Evolutionary conservation across 140 eudicot genomes (phyloP).

Genomic region (Ambrosia hybrid): DNA sequence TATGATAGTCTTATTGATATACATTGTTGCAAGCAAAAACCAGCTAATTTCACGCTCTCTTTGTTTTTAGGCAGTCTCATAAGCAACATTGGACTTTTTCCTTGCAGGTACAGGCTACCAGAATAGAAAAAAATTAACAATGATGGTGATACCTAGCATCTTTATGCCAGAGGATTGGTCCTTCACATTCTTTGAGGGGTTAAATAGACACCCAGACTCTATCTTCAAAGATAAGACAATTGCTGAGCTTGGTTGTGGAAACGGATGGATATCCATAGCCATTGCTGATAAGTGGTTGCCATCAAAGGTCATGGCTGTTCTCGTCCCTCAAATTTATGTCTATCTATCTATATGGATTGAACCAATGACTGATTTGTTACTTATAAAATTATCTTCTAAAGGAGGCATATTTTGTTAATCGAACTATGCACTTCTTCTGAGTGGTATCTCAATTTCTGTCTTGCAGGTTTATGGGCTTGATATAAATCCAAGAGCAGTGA

Average conservation of each 20-base stretch:
- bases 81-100: no score
- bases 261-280: conserved; percentile 98
- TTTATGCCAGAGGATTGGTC: conserved; percentile 99
- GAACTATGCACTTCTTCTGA: conserved; percentile 1
- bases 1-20: no score
- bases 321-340: not conserved
- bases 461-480: conserved; percentile 95
- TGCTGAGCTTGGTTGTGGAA: conserved; percentile 97
- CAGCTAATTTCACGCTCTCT: no score
- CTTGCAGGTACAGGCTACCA: conserved; percentile 45
- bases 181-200: conserved; percentile 88
- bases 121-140: conserved; percentile 72
- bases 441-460: conserved; percentile 11
- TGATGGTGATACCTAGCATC: conserved; percentile 98
- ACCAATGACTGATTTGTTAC: not conserved
- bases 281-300: conserved; percentile 96
- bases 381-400: not conserved
- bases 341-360: not conserved
- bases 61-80: no score
- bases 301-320: conserved; percentile 51
- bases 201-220: conserved; percentile 88
- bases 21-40: no score
- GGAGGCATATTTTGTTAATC: not conserved
- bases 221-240: conserved; percentile 85
- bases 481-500: conserved; percentile 92